phyloP scores from a whole-genome alignment of 2,329 filamentous ascomycete species.

The Cladosporium colombiae region DNA sequence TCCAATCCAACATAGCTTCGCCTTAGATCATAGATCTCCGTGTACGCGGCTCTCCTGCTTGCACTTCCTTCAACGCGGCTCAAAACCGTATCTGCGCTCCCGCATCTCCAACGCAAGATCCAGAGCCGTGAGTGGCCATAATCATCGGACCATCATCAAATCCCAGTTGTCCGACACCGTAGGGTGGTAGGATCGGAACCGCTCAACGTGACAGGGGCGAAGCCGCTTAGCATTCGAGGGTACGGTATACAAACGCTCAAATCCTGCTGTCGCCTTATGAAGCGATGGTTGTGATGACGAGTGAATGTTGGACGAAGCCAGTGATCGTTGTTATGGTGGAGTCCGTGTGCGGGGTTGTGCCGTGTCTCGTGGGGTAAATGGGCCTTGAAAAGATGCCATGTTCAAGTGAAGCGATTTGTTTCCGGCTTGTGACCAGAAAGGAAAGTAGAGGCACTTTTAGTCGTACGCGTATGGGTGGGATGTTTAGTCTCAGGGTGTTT shows the following conservation, averaged over 20 bases:
- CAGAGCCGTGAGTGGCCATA: neutral
- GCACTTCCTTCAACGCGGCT: neutral
- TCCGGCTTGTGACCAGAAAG: conserved; percentile 14
- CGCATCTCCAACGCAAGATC: neutral
- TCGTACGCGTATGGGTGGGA: neutral
- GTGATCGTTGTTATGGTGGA: neutral
- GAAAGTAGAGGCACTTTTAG: conserved; percentile 17
- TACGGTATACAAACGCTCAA: neutral
- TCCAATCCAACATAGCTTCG: neutral
- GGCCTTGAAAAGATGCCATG: neutral
- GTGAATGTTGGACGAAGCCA: neutral
- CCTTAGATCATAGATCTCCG: neutral
- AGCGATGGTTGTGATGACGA: neutral
- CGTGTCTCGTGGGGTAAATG: neutral
- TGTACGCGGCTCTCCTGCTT: neutral
- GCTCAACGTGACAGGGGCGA: neutral
- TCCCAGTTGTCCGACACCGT: neutral
- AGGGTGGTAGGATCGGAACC: neutral
- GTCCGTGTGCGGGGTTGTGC: conserved; percentile 1
- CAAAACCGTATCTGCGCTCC: neutral
- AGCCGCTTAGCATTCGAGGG: neutral
- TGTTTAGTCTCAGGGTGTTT: neutral
- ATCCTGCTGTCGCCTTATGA: neutral
- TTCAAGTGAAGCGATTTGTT: conserved; percentile 13
- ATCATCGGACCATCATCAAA: neutral